Conservation (phyloP, 1,139 yeast species). For the Fermentozyma sake region DNA sequence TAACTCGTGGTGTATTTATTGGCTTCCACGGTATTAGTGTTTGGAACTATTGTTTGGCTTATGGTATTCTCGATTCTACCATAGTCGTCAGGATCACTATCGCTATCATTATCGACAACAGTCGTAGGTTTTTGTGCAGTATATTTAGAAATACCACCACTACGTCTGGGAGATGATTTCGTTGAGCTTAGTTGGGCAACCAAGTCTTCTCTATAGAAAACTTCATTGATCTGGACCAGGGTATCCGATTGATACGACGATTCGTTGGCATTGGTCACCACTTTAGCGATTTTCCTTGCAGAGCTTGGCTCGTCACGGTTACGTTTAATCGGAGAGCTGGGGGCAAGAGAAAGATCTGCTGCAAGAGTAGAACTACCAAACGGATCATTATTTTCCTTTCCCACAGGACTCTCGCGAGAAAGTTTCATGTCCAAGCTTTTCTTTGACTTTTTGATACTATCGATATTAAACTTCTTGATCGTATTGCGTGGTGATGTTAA, state of each 20-base stretch:
- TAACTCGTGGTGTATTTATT: slow-evolving; percentile 2
- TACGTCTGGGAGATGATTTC: slow-evolving; percentile 12
- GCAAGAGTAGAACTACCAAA: slow-evolving; percentile 14
- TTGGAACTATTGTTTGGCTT: slow-evolving; percentile 18
- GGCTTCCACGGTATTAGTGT: slow-evolving; percentile 5
- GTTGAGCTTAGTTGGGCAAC: slow-evolving; percentile 18
- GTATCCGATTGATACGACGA: slow-evolving; percentile 6
- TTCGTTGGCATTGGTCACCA: slow-evolving; percentile 10
- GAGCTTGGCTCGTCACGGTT: slow-evolving; percentile 10
- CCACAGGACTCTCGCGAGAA: slow-evolving; percentile 1
- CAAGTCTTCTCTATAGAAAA: slow-evolving; percentile 22
- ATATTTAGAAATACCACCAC: background rate
- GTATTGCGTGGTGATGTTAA: slow-evolving; percentile 12
- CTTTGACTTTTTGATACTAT: slow-evolving; percentile 11
- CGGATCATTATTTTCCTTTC: slow-evolving; percentile 18
- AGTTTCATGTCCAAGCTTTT: slow-evolving; percentile 7
- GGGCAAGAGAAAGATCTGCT: slow-evolving; percentile 3
- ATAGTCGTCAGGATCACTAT: slow-evolving; percentile 21
- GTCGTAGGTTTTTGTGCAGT: slow-evolving; percentile 3
- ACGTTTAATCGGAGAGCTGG: slow-evolving; percentile 15
- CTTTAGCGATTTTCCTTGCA: slow-evolving; percentile 19
- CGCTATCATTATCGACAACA: slow-evolving; percentile 23
- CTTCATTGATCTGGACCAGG: slow-evolving; percentile 19
- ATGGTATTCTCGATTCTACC: slow-evolving; percentile 16
- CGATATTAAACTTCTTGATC: slow-evolving; percentile 9